These are phyloP conservation scores for Termitomyces sp. DNA, from an alignment of 768 basidiomycete species.

Conservation along the genomic window DNA sequence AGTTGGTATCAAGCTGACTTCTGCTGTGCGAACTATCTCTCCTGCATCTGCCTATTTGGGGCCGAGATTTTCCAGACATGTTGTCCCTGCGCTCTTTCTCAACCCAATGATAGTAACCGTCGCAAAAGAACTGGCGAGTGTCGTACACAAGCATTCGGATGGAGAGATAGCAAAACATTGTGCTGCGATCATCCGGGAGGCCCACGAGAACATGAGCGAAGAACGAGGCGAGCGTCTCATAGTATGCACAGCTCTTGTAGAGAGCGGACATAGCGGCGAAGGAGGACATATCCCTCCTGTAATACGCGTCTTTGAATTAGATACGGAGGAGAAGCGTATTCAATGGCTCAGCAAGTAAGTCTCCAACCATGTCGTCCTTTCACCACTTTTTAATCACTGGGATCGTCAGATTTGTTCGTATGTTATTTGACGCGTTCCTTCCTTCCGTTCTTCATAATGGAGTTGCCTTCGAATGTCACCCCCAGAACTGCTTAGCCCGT, in stretches of 20 bases:
- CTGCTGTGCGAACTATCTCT: constrained; percentile 54
- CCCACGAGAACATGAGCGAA: constrained; percentile 41
- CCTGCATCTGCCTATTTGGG: constrained; percentile 52
- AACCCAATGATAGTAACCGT: constrained; percentile 45
- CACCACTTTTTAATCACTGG: constrained; percentile 1
- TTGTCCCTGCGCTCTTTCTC: constrained; percentile 43
- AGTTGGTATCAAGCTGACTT: constrained; percentile 51
- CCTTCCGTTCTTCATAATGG: constrained; percentile 49
- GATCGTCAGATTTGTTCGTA: constrained; percentile 33
- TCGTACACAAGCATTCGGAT: constrained; percentile 40
- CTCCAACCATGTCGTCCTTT: not conserved
- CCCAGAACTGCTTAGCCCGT: constrained; percentile 53
- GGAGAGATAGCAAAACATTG: constrained; percentile 51
- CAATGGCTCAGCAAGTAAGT: constrained; percentile 44
- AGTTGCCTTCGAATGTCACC: constrained; percentile 55
- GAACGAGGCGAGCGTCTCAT: constrained; percentile 44
- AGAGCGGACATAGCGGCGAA: constrained; percentile 43
- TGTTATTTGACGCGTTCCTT: constrained; percentile 51
- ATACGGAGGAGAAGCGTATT: constrained; percentile 43
- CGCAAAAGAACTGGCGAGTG: constrained; percentile 49
- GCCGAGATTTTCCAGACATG: constrained; percentile 46
- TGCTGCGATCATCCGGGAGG: constrained; percentile 46
- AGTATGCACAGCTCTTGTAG: constrained; percentile 52
- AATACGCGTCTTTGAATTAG: constrained; percentile 42
- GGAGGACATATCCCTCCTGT: constrained; percentile 41